These are phyloP conservation scores for Fusarium torreyae DNA, from an alignment of 2,329 filamentous ascomycete genomes.

Conservation along the genomic window DNA sequence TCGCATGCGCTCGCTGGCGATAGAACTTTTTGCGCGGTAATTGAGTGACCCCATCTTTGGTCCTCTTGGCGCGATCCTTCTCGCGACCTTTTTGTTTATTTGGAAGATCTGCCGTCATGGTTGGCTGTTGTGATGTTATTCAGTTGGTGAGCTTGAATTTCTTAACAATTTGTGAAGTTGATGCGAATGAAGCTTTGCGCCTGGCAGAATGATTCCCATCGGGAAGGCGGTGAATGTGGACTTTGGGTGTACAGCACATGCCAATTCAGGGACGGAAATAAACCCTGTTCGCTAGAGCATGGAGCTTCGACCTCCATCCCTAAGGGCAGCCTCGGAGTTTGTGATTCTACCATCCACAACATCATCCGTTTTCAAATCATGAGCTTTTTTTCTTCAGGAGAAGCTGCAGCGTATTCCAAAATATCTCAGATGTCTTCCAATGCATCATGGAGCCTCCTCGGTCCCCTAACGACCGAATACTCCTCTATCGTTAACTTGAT, in stretches of 20 bases:
- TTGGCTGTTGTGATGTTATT: conserved; percentile 20
- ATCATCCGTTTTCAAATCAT: conserved; percentile 44
- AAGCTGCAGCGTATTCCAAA: conserved; percentile 30
- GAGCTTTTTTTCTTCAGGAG: conserved; percentile 41
- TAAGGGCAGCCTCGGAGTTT: conserved; percentile 39
- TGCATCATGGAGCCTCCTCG: conserved; percentile 47
- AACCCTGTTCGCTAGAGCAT: conserved; percentile 34
- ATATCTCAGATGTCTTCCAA: conserved; percentile 49
- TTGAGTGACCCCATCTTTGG: conserved; percentile 68
- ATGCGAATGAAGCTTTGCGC: conserved; percentile 30
- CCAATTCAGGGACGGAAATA: conserved; percentile 27
- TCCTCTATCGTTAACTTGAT: conserved; percentile 55
- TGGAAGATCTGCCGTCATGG: conserved; percentile 51
- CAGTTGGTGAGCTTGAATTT: conserved; percentile 13
- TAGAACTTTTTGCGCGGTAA: conserved; percentile 97
- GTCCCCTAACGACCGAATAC: conserved; percentile 51
- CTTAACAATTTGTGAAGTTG: conserved; percentile 34
- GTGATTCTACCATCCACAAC: conserved; percentile 46
- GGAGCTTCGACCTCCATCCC: conserved; percentile 33
- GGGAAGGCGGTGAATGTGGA: conserved; percentile 50
- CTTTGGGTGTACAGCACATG: conserved; percentile 34
- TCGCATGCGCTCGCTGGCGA: conserved; percentile 95
- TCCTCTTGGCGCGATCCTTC: conserved; percentile 71
- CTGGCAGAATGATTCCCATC: conserved; percentile 32
- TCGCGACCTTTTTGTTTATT: conserved; percentile 77